Evolutionary conservation across 2,329 filamentous ascomycete species (phyloP).

Genomic region (Fusarium neocosmosporiellum): DNA sequence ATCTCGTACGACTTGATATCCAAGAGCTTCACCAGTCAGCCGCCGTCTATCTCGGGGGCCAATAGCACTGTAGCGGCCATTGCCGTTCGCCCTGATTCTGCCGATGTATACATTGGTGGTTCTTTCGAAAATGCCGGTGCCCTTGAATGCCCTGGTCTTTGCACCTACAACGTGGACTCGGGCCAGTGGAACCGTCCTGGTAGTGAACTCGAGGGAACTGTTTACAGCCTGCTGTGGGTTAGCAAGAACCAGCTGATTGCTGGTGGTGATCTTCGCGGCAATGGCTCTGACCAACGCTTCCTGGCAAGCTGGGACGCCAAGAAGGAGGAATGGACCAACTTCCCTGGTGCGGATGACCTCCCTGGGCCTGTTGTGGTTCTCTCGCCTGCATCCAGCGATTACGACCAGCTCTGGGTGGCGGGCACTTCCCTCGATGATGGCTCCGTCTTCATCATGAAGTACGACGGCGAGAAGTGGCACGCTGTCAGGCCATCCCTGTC

Average conservation of each 20-base stretch:
- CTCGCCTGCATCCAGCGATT: conserved; percentile 77
- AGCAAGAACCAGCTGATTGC: conserved; percentile 78
- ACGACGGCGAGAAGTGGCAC: conserved; percentile 78
- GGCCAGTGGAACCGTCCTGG: conserved; percentile 86
- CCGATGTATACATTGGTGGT: conserved; percentile 87
- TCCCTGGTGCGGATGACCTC: conserved; percentile 71
- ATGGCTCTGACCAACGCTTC: conserved; percentile 69
- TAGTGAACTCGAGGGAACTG: conserved; percentile 74
- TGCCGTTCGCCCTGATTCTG: conserved; percentile 73
- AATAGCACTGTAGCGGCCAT: conserved; percentile 82
- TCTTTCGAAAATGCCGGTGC: conserved; percentile 86
- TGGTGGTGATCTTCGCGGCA: conserved; percentile 79
- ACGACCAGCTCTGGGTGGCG: conserved; percentile 82
- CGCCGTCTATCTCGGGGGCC: conserved; percentile 77
- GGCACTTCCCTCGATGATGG: conserved; percentile 74
- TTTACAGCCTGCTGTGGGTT: conserved; percentile 81
- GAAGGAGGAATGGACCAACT: conserved; percentile 72
- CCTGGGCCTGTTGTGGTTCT: conserved; percentile 85
- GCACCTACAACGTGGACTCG: conserved; percentile 77
- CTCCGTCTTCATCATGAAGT: conserved; percentile 84
- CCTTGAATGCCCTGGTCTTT: conserved; percentile 84
- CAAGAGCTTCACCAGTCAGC: conserved; percentile 75
- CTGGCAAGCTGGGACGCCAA: conserved; percentile 80
- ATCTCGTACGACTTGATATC: conserved; percentile 81
- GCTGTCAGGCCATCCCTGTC: conserved; percentile 73